phyloP scores from a whole-genome alignment of 1,284 basidiomycete species.

The Ceratobasidium sp. region DNA sequence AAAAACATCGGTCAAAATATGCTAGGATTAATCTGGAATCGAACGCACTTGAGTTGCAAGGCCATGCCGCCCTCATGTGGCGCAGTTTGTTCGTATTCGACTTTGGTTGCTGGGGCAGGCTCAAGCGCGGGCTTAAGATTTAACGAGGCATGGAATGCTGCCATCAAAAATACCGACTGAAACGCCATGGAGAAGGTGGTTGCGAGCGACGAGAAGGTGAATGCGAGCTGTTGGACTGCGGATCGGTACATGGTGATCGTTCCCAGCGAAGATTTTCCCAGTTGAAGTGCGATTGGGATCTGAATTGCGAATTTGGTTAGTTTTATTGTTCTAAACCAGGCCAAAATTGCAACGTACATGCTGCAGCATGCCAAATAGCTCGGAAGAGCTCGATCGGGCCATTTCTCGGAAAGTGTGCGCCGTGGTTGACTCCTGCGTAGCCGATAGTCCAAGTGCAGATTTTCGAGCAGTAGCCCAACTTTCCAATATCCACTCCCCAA shows the following conservation, averaged over 20 bases:
- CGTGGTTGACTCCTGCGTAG: slow-evolving; percentile 35
- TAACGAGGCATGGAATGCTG: slow-evolving; percentile 79
- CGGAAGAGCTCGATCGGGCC: slow-evolving; percentile 44
- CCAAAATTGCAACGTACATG: slow-evolving; percentile 36
- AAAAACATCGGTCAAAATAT: slow-evolving; percentile 44
- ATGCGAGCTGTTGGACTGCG: slow-evolving; percentile 75
- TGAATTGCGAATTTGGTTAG: slow-evolving; percentile 50
- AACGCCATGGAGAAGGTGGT: slow-evolving; percentile 74
- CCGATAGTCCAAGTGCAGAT: slow-evolving; percentile 39
- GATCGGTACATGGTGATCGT: slow-evolving; percentile 78
- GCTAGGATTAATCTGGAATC: slow-evolving; percentile 33
- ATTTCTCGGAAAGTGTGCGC: slow-evolving; percentile 41
- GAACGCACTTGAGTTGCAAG: slow-evolving; percentile 69
- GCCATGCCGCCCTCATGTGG: slow-evolving; percentile 56
- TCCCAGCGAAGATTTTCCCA: slow-evolving; percentile 77
- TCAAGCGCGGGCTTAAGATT: slow-evolving; percentile 72
- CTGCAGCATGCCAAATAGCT: slow-evolving; percentile 43
- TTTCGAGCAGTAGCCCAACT: slow-evolving; percentile 64
- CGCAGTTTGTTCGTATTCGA: slow-evolving; percentile 55
- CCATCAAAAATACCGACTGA: slow-evolving; percentile 83
- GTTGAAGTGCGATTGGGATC: slow-evolving; percentile 77
- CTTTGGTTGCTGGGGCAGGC: slow-evolving; percentile 63
- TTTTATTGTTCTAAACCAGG: background rate
- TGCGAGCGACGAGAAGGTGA: slow-evolving; percentile 68
- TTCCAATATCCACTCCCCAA: slow-evolving; percentile 81